These are phyloP conservation scores for Phytophthora fragariaefolia DNA, from an alignment of 352 stramenopile species.

Conservation along the genomic window DNA sequence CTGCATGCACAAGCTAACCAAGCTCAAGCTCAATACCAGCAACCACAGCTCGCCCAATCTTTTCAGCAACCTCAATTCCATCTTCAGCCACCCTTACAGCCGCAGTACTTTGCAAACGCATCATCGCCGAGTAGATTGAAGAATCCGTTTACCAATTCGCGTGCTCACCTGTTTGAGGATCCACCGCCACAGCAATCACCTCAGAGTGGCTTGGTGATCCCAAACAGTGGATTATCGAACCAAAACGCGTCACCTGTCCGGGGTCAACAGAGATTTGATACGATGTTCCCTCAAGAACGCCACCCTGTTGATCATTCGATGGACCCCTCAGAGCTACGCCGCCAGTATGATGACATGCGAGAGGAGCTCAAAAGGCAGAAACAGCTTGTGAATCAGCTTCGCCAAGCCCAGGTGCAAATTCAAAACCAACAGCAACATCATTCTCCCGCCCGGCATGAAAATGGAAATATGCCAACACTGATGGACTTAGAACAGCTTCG, in stretches of 20 bases:
- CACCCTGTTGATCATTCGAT: not conserved
- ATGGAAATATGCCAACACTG: conserved; percentile 36
- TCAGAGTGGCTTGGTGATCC: not conserved
- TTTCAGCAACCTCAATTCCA: conserved; percentile 12
- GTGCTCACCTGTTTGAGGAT: conserved; percentile 63
- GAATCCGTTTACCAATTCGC: conserved; percentile 60
- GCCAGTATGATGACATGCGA: conserved; percentile 64
- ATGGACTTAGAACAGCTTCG: conserved; percentile 68
- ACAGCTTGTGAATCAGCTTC: conserved; percentile 63
- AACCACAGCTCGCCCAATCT: conserved; percentile 7
- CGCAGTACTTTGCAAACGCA: conserved; percentile 3
- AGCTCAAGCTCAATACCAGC: conserved; percentile 16
- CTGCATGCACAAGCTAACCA: conserved; percentile 21
- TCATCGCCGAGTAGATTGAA: conserved; percentile 22
- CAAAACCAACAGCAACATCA: conserved; percentile 50
- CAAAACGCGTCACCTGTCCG: conserved; percentile 26
- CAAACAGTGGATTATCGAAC: conserved; percentile 17
- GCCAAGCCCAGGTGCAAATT: conserved; percentile 47
- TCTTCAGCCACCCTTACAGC: conserved; percentile 2
- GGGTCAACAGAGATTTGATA: not conserved
- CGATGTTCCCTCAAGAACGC: conserved; percentile 14
- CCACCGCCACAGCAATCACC: conserved; percentile 19
- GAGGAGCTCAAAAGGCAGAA: conserved; percentile 56
- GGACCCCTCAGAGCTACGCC: conserved; percentile 36
- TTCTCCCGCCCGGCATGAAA: conserved; percentile 16